Base-by-base conservation (phyloP, 2,329 filamentous ascomycete genomes). In the Nigrospora oryzae region DNA sequence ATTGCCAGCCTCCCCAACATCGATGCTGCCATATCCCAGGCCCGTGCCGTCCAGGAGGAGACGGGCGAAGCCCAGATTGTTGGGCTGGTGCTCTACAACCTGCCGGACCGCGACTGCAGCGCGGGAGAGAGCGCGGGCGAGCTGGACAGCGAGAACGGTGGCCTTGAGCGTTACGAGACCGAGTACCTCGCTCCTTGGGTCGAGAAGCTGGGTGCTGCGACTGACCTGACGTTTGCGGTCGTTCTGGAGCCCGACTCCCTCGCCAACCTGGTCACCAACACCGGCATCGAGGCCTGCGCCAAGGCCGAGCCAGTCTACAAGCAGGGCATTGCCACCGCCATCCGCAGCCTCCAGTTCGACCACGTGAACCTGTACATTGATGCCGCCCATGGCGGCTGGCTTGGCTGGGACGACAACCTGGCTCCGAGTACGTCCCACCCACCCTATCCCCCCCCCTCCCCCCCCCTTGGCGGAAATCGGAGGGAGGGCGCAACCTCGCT, bases 11-110 rank as follows among this genome's bases (percentile, higher is more conserved):
- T 71, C 17, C 70, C 67, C 17, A 80, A 80, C 55, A 58, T 61
- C 33, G 58, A 57, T 47, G 75, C 75, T 56, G 73, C 75, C n/a
- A 75, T 70, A 49, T 51, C 53, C n/a, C 51, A 55, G 4, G 67
- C 66, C 3, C 65, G 66, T 31, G 52, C 52, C 6, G 57, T 51
- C n/a, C 60, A 68, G 53, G 49, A 55, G n/a, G 46, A 46, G 23
- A 62, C 63, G 3, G 59, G 61, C 37, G 55, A 61, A 40, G 30
- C 11, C 38, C 30, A 28, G 23, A 10, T 28, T 7, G 23, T 28
- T 10, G 23, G 23, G 2, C 23, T 28, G 23, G 23, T 28, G 23
- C 23, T 28, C 23, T 28, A 28, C 23, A 28, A 28, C 23, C 23
- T 28, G 23, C 23, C 23, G 5, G 67, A 70, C 47, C 55, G 69